A percentile compares a stretch with the other conserved stretches of the same genome.
Evolutionary conservation across 169 alveolate genomes (phyloP).

Genomic region (Sarcocystis neurona): DNA sequence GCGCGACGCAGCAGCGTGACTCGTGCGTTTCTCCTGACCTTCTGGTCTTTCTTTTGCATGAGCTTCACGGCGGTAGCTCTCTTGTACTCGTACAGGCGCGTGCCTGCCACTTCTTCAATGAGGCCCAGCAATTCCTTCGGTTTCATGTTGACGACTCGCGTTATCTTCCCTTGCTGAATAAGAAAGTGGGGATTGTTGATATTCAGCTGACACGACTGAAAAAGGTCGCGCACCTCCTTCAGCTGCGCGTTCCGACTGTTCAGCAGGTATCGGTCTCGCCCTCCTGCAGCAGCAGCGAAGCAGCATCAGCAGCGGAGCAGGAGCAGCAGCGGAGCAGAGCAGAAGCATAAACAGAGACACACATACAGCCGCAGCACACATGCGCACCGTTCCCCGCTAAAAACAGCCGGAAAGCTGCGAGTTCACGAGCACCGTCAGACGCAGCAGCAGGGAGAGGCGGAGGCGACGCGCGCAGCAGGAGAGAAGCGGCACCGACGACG

Average conservation of each 20-base stretch:
- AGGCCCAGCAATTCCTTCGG: constrained; percentile 94
- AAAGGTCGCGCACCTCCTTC: constrained; percentile 91
- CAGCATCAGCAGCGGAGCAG: neutral
- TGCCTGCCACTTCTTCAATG: constrained; percentile 98
- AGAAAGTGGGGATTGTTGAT: constrained; percentile 98
- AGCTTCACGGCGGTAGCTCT: constrained; percentile 89
- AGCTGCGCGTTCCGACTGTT: constrained; percentile 94
- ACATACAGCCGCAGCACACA: no score
- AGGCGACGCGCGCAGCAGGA: neutral
- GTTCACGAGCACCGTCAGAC: no score
- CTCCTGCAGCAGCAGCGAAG: constrained; percentile 85
- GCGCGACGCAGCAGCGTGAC: neutral
- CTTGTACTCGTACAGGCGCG: constrained; percentile 94
- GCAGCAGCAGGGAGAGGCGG: no score
- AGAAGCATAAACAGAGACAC: no score
- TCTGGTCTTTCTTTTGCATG: constrained; percentile 87
- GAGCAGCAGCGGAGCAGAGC: neutral
- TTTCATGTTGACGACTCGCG: constrained; percentile 97
- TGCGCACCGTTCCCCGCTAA: no score
- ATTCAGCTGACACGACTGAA: constrained; percentile 93
- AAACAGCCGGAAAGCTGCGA: no score
- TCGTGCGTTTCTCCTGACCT: neutral
- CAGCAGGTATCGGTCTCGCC: constrained; percentile 92
- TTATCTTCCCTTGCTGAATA: constrained; percentile 96
- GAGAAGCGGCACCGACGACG: neutral